Evolutionary conservation across 306 rosid genomes (phyloP).

Genomic region (Gillenia trifoliata): DNA sequence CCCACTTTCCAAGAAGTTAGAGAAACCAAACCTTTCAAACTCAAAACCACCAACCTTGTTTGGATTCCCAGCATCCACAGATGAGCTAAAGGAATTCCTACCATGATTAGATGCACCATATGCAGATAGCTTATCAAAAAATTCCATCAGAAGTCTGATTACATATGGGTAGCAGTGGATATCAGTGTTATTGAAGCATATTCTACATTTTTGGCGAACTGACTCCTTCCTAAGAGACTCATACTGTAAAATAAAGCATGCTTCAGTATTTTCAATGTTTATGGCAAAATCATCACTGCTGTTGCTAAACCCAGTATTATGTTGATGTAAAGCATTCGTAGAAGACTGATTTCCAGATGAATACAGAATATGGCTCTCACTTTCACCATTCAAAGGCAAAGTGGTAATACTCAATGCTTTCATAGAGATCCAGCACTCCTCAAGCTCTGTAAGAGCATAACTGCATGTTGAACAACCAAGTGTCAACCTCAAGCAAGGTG

Average conservation of each 20-base stretch:
- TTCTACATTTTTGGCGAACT: constrained; percentile 27
- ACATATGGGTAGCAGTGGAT: constrained; percentile 77
- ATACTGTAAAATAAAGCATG: constrained; percentile 54
- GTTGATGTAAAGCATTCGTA: constrained; percentile 28
- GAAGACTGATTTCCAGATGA: constrained; percentile 44
- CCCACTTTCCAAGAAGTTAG: constrained; percentile 68
- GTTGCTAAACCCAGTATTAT: constrained; percentile 27
- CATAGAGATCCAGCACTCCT: constrained; percentile 43
- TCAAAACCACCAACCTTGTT: constrained; percentile 30
- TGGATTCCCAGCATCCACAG: constrained; percentile 26
- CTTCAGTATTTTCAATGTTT: constrained; percentile 23
- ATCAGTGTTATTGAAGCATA: constrained; percentile 51
- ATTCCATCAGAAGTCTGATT: constrained; percentile 47
- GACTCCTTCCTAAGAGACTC: constrained; percentile 38
- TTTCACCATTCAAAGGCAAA: constrained; percentile 44
- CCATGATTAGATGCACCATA: constrained; percentile 20
- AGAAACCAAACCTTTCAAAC: constrained; percentile 71
- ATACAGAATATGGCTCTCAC: constrained; percentile 37
- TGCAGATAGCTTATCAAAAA: constrained; percentile 48
- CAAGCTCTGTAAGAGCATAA: constrained; percentile 38
- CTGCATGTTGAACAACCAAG: constrained; percentile 39
- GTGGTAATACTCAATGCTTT: constrained; percentile 43
- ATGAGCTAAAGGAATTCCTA: constrained; percentile 23
- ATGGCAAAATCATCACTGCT: constrained; percentile 37
- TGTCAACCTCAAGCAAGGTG: neutral